A percentile compares a stretch with the other conserved stretches of the same genome.
Conservation (phyloP, 2,329 filamentous ascomycete genomes). For the Calonectria crousiana region DNA sequence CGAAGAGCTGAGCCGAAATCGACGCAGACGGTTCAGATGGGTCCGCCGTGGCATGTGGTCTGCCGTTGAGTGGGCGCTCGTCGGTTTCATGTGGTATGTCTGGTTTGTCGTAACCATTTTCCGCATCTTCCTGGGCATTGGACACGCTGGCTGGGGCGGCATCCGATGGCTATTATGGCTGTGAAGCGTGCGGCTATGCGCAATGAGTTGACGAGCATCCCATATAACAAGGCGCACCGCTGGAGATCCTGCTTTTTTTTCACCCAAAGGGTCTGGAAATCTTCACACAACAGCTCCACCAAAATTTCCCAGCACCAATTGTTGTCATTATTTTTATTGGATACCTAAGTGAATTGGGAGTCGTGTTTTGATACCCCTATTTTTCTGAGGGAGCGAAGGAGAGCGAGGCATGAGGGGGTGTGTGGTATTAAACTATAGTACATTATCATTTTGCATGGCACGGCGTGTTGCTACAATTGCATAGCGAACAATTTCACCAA, state of each 20-base stretch:
- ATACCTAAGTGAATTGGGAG: conserved; percentile 23
- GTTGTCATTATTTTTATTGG: conserved; percentile 23
- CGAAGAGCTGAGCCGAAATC: conserved; percentile 78
- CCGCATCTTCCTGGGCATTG: conserved; percentile 72
- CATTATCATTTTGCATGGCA: conserved; percentile 19
- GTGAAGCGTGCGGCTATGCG: conserved; percentile 50
- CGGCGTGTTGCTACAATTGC: conserved; percentile 29
- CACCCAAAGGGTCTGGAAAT: neutral
- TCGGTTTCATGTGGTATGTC: conserved; percentile 93
- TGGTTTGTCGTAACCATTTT: conserved; percentile 89
- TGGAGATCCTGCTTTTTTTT: neutral
- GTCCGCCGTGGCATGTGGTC: conserved; percentile 82
- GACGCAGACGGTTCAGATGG: conserved; percentile 78
- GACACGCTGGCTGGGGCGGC: conserved; percentile 68
- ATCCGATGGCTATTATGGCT: conserved; percentile 90
- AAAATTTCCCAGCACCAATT: neutral
- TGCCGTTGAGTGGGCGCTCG: conserved; percentile 86
- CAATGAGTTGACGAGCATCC: conserved; percentile 19
- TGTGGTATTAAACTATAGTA: conserved; percentile 3
- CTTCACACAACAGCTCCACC: neutral
- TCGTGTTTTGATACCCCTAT: conserved; percentile 44
- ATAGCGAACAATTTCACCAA: conserved; percentile 36
- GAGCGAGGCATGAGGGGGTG: neutral
- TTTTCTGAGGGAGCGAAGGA: conserved; percentile 11
- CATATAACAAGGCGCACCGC: conserved; percentile 9